These are phyloP conservation scores for Verticillium zaregamsianum DNA, from an alignment of 2,329 filamentous ascomycete genomes.

Conservation along the genomic window DNA sequence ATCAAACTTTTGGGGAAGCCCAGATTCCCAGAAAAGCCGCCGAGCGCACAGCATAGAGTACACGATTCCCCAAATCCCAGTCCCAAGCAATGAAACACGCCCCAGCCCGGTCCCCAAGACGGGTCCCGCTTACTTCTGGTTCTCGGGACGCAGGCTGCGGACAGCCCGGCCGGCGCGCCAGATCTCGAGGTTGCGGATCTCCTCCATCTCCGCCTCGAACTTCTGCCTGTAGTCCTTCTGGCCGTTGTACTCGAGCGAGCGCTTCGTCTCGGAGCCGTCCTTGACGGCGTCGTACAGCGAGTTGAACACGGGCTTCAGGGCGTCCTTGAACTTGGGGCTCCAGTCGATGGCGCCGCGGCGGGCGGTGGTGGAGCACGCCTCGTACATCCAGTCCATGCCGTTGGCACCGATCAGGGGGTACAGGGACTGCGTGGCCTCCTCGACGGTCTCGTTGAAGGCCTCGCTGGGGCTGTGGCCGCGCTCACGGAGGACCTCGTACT, in stretches of 20 bases:
- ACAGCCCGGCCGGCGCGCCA: slow-evolving; percentile 98
- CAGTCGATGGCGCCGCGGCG: slow-evolving; percentile 98
- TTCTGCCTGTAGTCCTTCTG: slow-evolving; percentile 94
- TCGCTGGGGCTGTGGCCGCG: slow-evolving; percentile 95
- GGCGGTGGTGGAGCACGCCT: slow-evolving; percentile 97
- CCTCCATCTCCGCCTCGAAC: slow-evolving; percentile 97
- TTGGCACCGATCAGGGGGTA: slow-evolving; percentile 97
- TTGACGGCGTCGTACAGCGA: slow-evolving; percentile 90
- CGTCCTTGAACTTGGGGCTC: slow-evolving; percentile 95
- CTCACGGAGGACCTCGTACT: slow-evolving; percentile 99
- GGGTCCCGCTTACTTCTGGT: slow-evolving; percentile 61
- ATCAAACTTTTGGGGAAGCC: slow-evolving; percentile 18
- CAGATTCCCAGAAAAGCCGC: slow-evolving; percentile 12
- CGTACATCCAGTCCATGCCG: slow-evolving; percentile 99
- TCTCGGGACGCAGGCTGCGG: slow-evolving; percentile 80
- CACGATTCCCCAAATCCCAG: slow-evolving; percentile 18
- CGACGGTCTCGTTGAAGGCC: slow-evolving; percentile 99
- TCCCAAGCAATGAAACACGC: slow-evolving; percentile 3
- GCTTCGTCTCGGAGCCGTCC: slow-evolving; percentile 89
- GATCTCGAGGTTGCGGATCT: slow-evolving; percentile 98
- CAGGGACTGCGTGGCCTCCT: slow-evolving; percentile 97
- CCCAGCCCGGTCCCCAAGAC: not conserved
- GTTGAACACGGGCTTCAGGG: slow-evolving; percentile 98
- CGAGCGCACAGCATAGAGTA: slow-evolving; percentile 31
- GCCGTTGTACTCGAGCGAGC: slow-evolving; percentile 95